Base-by-base conservation (phyloP, 169 alveolate species). In the Eimeria sp. region DNA sequence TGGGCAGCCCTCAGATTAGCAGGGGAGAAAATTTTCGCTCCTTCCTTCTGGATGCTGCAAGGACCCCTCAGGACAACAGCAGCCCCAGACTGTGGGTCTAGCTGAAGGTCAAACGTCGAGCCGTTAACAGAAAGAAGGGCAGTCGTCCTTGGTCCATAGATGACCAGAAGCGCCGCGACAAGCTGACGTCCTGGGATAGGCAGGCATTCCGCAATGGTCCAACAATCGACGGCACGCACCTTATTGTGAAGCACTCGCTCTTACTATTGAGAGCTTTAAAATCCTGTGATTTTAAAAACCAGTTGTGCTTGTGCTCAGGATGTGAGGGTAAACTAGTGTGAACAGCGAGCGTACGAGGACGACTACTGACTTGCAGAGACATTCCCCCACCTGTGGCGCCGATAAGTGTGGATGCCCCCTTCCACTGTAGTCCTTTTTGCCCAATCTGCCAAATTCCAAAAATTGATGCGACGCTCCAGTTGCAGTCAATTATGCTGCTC, bases 381-480 rank as follows among this genome's bases (percentile, higher is more conserved):
- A 77, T 23, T 46, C 25, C 16, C 87, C 20, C 85, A 95, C 97
- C 97, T 27, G 97, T 90, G 54, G 66, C 68, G 56, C 74, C 68
- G 91, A 95, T 71, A 68, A 95, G 96, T 10, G 96, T 78, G 56
- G 77, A 74, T 62, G 74, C 68, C 16, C 97, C 97, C 43, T 90
- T 83, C 96, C 96, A 93, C 49, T 89, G 74, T 18, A 95, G 16
- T 9, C 95, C 95, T 46, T 95, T 89, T 54, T 97, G 97, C 18
- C 98, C 98, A 46, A 89, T 91, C 20, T 97, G 97, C 99, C 99
- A 98, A 27, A 98, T 96, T 58, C 97, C 98, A 60, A 97, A 97
- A 95, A 98, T 98, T 27, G 99, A 97, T 3, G 99, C 99, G 18
- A 98, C 98, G 30, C 98, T 95, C 97, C 98, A 98, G 96, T 98